Percentiles rank a stretch among this genome's conserved stretches.
Conservation (phyloP, 352 stramenopile genomes). For the Phytophthora citrophthora region DNA sequence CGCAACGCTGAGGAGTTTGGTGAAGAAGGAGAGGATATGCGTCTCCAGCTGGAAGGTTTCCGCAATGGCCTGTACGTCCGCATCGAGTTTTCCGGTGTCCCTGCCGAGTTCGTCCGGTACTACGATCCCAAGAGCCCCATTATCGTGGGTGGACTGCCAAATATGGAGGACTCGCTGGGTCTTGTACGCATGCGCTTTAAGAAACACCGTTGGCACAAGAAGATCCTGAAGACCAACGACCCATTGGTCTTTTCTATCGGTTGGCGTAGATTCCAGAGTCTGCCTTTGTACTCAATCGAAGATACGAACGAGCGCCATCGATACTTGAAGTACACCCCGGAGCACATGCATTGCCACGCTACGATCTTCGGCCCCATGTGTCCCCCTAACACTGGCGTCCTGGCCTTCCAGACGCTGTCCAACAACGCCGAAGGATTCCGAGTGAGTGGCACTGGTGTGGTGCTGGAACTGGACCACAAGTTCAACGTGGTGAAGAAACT, state of each 20-base stretch:
- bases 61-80: conserved; percentile 97
- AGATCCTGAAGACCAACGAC: conserved; percentile 99
- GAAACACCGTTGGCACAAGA: conserved; percentile 99
- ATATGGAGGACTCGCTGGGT: conserved; percentile 95
- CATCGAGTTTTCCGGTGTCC: conserved; percentile 95
- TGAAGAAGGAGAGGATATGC: conserved; percentile 92
- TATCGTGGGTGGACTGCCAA: conserved; percentile 94
- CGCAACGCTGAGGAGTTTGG: conserved; percentile 96
- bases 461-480: conserved; percentile 97
- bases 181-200: conserved; percentile 98
- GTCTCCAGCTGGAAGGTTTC: conserved; percentile 95
- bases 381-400: conserved; percentile 97
- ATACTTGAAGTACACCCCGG: conserved; percentile 99
- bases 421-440: conserved; percentile 95
- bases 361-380: conserved; percentile 97
- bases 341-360: conserved; percentile 99
- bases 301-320: conserved; percentile 97
- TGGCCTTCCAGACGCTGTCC: conserved; percentile 97
- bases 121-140: conserved; percentile 92
- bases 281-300: conserved; percentile 98
- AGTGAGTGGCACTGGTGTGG: conserved; percentile 97
- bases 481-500: conserved; percentile 99
- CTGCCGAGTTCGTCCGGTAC: conserved; percentile 95
- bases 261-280: conserved; percentile 98
- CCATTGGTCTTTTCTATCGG: conserved; percentile 98